Percentiles rank a stretch among this genome's conserved stretches.
These are phyloP conservation scores for Leccinum boreale DNA, from an alignment of 768 basidiomycete species.

Conservation along the genomic window DNA sequence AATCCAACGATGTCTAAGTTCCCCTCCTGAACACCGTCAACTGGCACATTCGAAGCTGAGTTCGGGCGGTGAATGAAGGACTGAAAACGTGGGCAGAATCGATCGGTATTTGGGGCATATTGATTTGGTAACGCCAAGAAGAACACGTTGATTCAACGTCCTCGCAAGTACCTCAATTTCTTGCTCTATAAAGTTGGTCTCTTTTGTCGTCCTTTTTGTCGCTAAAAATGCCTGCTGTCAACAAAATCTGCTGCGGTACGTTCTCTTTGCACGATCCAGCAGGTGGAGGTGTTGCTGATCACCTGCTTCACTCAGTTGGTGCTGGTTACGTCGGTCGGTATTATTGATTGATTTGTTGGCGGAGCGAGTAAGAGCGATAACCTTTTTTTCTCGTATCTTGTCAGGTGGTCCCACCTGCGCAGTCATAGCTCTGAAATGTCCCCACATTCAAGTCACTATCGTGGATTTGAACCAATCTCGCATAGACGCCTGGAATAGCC, in stretches of 20 bases:
- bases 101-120: background rate
- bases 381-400: conserved; percentile 10
- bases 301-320: conserved; percentile 50
- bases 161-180: background rate
- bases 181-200: background rate
- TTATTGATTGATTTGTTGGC: background rate
- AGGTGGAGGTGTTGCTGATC: conserved; percentile 3
- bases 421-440: conserved; percentile 91
- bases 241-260: conserved; percentile 88
- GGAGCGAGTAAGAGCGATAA: conserved; percentile 7
- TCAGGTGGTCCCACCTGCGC: conserved; percentile 93
- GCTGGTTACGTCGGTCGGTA: conserved; percentile 89
- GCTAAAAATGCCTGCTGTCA: conserved; percentile 46
- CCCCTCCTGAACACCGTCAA: background rate
- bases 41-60: background rate
- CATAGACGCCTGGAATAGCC: conserved; percentile 95
- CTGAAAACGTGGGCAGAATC: background rate
- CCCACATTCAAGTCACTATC: conserved; percentile 92
- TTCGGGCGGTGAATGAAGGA: background rate
- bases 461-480: conserved; percentile 95
- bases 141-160: background rate
- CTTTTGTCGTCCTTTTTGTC: background rate
- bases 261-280: conserved; percentile 17
- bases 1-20: background rate
- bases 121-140: background rate